These are phyloP conservation scores for Endothia cerciana DNA, from an alignment of 2,329 filamentous ascomycete genomes.

Conservation along the genomic window DNA sequence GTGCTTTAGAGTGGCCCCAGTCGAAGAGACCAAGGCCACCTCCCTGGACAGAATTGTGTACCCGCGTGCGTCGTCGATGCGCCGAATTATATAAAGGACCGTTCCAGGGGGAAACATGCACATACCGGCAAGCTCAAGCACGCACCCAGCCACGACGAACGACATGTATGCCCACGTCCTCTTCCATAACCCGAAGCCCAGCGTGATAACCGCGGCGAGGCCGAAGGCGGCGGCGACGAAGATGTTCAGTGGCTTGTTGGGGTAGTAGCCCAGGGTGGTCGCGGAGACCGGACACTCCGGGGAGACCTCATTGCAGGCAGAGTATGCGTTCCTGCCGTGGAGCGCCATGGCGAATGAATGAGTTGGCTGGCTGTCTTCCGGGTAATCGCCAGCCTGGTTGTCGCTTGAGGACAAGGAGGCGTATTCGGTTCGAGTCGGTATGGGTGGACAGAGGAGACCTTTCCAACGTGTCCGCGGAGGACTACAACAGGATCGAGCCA, in stretches of 20 bases:
- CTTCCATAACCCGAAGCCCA: conserved; percentile 51
- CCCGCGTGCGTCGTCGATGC: background rate
- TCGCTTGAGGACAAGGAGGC: background rate
- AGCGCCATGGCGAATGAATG: conserved; percentile 7
- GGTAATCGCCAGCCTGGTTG: background rate
- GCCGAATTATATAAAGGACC: background rate
- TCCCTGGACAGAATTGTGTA: background rate
- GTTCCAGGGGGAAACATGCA: background rate
- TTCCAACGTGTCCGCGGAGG: background rate
- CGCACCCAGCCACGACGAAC: conserved; percentile 52
- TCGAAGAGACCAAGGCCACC: background rate
- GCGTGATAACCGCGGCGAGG: conserved; percentile 45
- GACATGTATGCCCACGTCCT: conserved; percentile 59
- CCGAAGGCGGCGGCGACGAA: conserved; percentile 58
- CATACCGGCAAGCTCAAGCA: conserved; percentile 56
- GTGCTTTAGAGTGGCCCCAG: background rate
- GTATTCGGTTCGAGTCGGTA: background rate
- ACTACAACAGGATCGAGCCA: no score
- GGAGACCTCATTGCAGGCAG: conserved; percentile 45
- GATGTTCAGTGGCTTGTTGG: conserved; percentile 58
- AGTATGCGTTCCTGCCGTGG: conserved; percentile 31
- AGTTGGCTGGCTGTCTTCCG: background rate
- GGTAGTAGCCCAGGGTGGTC: conserved; percentile 60
- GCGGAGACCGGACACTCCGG: conserved; percentile 52
- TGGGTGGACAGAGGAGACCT: background rate